phyloP scores from a whole-genome alignment of 2,329 filamentous ascomycete genomes.

The Capronia americana region DNA sequence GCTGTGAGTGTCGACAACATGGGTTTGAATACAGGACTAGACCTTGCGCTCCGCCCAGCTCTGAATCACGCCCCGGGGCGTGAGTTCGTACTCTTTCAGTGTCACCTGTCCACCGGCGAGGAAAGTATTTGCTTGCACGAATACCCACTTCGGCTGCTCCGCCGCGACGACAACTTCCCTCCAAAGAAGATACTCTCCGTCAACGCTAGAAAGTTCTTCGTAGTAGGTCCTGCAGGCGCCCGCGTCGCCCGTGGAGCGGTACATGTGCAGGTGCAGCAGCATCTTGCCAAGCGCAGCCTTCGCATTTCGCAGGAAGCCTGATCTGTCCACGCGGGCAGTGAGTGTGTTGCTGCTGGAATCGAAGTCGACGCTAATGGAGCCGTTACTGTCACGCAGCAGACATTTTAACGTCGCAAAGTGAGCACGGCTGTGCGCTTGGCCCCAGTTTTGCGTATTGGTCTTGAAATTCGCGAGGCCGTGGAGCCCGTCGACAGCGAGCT shows the following conservation, averaged over 20 bases:
- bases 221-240: constrained; percentile 62
- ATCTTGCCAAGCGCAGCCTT: neutral
- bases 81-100: constrained; percentile 65
- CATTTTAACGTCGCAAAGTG: neutral
- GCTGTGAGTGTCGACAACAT: neutral
- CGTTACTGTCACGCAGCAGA: neutral
- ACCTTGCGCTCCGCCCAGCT: constrained; percentile 53
- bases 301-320: too few species aligned
- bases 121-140: too few species aligned
- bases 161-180: constrained; percentile 63
- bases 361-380: too few species aligned
- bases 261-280: neutral
- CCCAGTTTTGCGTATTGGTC: neutral
- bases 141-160: too few species aligned
- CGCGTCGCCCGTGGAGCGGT: constrained; percentile 60
- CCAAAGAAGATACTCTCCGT: constrained; percentile 60
- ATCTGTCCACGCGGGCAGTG: too few species aligned
- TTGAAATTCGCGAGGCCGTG: neutral
- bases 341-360: too few species aligned
- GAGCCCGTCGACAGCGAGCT: neutral
- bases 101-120: constrained; percentile 49
- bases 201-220: constrained; percentile 63
- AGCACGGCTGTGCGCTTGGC: neutral
- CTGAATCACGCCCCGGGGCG: constrained; percentile 60
- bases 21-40: constrained; percentile 19